Conservation (phyloP, 2,329 filamentous ascomycete genomes). For the Biscogniauxia sp. region DNA sequence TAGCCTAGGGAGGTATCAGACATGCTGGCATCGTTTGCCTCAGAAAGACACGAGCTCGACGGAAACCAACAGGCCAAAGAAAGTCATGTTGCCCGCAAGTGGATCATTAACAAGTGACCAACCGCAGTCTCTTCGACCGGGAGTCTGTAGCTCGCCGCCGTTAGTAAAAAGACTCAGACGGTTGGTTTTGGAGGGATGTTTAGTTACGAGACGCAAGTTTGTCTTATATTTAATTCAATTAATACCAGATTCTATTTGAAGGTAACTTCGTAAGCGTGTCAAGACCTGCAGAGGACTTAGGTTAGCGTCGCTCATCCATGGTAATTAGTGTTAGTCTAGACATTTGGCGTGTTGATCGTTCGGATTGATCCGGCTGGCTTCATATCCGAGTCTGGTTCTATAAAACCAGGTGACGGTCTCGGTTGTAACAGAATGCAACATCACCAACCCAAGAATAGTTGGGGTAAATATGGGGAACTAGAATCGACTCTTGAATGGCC, state of each 20-base stretch:
- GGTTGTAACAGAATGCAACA: neutral
- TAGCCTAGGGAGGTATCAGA: neutral
- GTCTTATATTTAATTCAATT: too few species aligned
- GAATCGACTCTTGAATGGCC: too few species aligned
- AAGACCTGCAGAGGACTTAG: neutral
- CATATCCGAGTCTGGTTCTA: constrained; percentile 3
- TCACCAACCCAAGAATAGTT: neutral
- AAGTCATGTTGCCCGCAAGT: neutral
- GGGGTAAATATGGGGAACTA: neutral
- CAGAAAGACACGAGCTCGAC: neutral
- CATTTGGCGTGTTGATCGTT: constrained; percentile 22
- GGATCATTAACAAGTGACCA: neutral
- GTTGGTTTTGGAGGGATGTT: too few species aligned
- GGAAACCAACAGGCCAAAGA: neutral
- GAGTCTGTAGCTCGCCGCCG: neutral
- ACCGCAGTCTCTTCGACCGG: neutral
- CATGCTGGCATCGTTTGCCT: neutral
- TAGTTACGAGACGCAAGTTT: too few species aligned
- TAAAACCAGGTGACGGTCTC: neutral
- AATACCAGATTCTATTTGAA: too few species aligned
- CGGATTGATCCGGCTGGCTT: constrained; percentile 28
- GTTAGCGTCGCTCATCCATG: neutral
- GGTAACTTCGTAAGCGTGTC: neutral
- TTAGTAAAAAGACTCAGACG: too few species aligned
- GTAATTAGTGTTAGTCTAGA: constrained; percentile 6